phyloP scores from a whole-genome alignment of 208 protist species.

The Leishmania turanica region DNA sequence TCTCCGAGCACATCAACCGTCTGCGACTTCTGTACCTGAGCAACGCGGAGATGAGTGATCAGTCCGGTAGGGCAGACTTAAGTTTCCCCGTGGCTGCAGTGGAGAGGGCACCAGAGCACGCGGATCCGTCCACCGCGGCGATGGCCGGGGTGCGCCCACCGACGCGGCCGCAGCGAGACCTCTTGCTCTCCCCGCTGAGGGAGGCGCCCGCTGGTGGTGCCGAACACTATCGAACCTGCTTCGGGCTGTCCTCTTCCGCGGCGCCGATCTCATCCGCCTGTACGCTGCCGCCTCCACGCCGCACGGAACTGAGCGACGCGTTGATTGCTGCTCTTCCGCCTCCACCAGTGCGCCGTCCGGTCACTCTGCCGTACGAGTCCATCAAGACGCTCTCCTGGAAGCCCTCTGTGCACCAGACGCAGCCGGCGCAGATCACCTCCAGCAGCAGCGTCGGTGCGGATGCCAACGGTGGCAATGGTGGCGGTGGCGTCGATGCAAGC shows the following conservation, averaged over 20 bases:
- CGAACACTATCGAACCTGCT: background rate
- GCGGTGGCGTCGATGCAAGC: conserved; percentile 16
- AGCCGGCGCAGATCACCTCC: background rate
- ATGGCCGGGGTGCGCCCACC: background rate
- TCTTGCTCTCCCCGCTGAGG: background rate
- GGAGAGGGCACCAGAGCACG: background rate
- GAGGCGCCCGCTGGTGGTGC: background rate
- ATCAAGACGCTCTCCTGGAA: background rate
- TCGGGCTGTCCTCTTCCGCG: background rate
- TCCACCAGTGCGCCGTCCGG: conserved; percentile 7
- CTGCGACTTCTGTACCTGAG: conserved; percentile 16
- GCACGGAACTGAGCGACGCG: conserved; percentile 10
- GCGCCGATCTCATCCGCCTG: background rate
- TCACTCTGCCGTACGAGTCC: background rate
- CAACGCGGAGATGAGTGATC: background rate
- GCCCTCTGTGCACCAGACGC: background rate
- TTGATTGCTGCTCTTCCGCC: conserved; percentile 24
- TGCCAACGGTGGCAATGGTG: background rate
- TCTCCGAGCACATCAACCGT: conserved; percentile 23
- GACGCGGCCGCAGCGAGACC: background rate
- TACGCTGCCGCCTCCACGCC: background rate
- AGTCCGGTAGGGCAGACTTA: background rate
- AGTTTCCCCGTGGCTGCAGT: background rate
- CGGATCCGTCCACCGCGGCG: background rate
- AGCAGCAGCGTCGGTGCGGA: background rate